phyloP scores from a whole-genome alignment of 1,139 yeast species.

The Candida gigantensis region DNA sequence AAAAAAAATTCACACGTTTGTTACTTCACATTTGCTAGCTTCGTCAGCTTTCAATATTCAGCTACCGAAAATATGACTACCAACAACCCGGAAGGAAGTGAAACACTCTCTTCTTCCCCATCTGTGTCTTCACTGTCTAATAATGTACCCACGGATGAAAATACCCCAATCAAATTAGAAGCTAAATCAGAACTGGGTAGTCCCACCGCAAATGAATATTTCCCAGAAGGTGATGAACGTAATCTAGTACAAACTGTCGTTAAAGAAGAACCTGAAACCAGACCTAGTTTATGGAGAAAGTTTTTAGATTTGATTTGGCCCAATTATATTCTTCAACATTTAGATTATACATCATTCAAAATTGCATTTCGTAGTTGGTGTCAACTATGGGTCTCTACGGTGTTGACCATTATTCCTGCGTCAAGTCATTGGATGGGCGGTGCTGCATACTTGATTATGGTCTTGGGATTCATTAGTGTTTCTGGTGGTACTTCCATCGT shows the following conservation, averaged over 20 bases:
- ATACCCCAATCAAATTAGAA: background rate
- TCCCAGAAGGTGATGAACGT: conserved; percentile 12
- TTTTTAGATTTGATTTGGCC: conserved; percentile 20
- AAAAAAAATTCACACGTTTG: too few species aligned
- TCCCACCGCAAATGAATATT: conserved; percentile 10
- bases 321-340: conserved; percentile 27
- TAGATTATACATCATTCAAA: conserved; percentile 27
- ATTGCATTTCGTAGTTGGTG: conserved; percentile 28
- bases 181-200: background rate
- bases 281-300: conserved; percentile 16
- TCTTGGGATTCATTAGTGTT: conserved; percentile 28
- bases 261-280: conserved; percentile 11
- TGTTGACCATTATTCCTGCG: conserved; percentile 27
- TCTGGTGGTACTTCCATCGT: conserved; percentile 32
- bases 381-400: conserved; percentile 28
- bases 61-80: too few species aligned
- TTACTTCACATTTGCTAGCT: too few species aligned
- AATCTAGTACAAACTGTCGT: conserved; percentile 7
- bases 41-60: too few species aligned
- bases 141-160: background rate
- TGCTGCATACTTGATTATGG: conserved; percentile 30
- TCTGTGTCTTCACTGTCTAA: background rate
- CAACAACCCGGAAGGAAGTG: background rate
- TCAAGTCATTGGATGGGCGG: conserved; percentile 31
- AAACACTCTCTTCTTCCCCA: background rate